Percentiles rank a stretch among this genome's conserved stretches.
Evolutionary conservation across 768 basidiomycete genomes (phyloP).

Genomic region (Sporobolomyces roseus): DNA sequence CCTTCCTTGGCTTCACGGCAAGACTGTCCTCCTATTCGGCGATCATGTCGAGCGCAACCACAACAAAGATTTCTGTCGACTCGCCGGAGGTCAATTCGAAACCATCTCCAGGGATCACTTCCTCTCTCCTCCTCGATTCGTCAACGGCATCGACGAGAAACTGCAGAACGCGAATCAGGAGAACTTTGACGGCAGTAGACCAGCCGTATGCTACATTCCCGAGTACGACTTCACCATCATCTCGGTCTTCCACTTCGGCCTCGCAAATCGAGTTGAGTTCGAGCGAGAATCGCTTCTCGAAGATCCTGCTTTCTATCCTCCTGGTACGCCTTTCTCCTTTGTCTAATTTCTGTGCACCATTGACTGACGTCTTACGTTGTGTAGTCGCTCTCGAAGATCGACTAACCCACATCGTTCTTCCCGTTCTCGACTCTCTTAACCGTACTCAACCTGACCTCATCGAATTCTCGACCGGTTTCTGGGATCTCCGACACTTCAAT

Average conservation of each 20-base stretch:
- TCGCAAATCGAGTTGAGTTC: constrained; percentile 34
- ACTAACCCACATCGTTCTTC: constrained; percentile 33
- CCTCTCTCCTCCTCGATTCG: constrained; percentile 37
- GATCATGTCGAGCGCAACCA: constrained; percentile 40
- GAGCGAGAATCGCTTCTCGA: constrained; percentile 36
- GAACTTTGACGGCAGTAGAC: constrained; percentile 18
- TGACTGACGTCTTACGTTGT: not conserved
- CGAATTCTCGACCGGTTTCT: constrained; percentile 38
- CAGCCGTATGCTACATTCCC: constrained; percentile 32
- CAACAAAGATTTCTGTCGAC: constrained; percentile 36
- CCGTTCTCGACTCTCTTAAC: constrained; percentile 29
- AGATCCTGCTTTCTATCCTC: constrained; percentile 36
- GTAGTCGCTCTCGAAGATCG: constrained; percentile 38
- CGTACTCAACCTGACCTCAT: constrained; percentile 33
- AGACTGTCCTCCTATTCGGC: constrained; percentile 39
- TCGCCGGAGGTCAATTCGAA: constrained; percentile 33
- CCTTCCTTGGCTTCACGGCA: constrained; percentile 31
- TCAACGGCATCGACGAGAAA: constrained; percentile 41
- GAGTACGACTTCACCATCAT: constrained; percentile 34
- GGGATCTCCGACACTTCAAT: constrained; percentile 41
- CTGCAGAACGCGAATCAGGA: not conserved
- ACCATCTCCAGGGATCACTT: constrained; percentile 30
- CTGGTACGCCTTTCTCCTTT: constrained; percentile 5
- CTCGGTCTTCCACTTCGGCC: constrained; percentile 36
- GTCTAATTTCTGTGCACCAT: not conserved